phyloP scores from a whole-genome alignment of 352 stramenopile species.

The Blastocystis sp. region DNA sequence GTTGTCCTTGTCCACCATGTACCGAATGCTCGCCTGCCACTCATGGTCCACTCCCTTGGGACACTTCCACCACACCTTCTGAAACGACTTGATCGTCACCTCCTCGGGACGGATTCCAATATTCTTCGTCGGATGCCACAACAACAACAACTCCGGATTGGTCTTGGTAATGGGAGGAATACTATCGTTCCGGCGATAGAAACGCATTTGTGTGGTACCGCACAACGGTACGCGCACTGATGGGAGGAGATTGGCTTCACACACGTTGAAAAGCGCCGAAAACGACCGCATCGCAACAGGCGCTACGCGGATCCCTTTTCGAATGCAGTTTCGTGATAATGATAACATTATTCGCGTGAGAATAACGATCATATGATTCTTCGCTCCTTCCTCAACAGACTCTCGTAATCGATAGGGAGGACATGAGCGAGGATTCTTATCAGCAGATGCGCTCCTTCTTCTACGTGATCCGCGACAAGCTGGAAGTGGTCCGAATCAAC shows the following conservation, averaged over 20 bases:
- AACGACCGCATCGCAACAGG: background rate
- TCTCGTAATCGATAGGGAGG: no score
- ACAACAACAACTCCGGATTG: conserved; percentile 51
- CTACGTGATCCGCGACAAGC: background rate
- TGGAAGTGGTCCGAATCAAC: background rate
- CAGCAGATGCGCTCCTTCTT: background rate
- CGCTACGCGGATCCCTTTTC: background rate
- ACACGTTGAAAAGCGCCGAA: background rate
- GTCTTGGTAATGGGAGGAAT: conserved; percentile 28
- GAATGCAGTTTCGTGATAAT: background rate
- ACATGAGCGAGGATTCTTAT: no score
- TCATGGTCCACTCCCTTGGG: conserved; percentile 72
- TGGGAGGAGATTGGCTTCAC: no score
- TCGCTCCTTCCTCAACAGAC: background rate
- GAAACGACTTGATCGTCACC: conserved; percentile 63
- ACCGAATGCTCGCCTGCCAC: conserved; percentile 52
- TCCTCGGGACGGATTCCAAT: background rate
- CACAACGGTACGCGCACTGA: no score
- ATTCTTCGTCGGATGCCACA: conserved; percentile 74
- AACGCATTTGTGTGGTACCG: background rate
- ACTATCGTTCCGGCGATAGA: background rate
- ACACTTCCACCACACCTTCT: conserved; percentile 72
- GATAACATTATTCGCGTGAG: background rate
- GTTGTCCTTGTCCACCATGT: conserved; percentile 34
- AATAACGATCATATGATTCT: background rate